These are phyloP conservation scores for Setomelanomma holmii DNA, from an alignment of 2,329 filamentous ascomycete genomes.

Conservation along the genomic window DNA sequence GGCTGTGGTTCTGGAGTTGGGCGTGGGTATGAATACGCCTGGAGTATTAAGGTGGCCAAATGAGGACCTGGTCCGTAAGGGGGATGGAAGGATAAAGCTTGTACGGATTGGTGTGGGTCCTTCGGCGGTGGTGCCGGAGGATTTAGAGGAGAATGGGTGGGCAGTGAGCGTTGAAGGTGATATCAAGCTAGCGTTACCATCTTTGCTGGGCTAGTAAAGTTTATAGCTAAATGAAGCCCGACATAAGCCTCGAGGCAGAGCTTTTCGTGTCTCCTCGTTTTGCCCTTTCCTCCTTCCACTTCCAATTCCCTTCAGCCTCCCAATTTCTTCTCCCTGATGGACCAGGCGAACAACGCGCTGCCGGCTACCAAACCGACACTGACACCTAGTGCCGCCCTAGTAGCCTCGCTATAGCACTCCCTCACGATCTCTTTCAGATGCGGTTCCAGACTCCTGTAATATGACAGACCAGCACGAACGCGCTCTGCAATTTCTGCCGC, in stretches of 20 bases:
- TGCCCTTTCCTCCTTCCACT: too few species aligned
- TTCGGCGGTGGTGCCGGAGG: conserved; percentile 15
- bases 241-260: too few species aligned
- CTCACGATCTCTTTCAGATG: conserved; percentile 66
- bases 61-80: conserved; percentile 24
- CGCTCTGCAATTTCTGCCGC: conserved; percentile 71
- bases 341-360: conserved; percentile 55
- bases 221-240: neutral
- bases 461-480: conserved; percentile 74
- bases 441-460: conserved; percentile 70
- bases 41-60: conserved; percentile 30
- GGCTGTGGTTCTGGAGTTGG: conserved; percentile 28
- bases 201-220: neutral
- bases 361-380: conserved; percentile 59
- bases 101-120: conserved; percentile 22
- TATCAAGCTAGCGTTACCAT: conserved; percentile 17
- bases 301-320: conserved; percentile 5
- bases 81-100: conserved; percentile 23
- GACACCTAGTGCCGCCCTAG: conserved; percentile 59
- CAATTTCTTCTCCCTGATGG: conserved; percentile 53
- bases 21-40: conserved; percentile 33
- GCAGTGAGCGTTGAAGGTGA: conserved; percentile 23
- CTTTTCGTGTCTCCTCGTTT: too few species aligned
- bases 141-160: conserved; percentile 21
- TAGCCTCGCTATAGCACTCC: conserved; percentile 69